Percentiles rank a stretch among this genome's conserved stretches.
phyloP scores from a whole-genome alignment of 2,329 filamentous ascomycete species.

The Xylaria sp. region DNA sequence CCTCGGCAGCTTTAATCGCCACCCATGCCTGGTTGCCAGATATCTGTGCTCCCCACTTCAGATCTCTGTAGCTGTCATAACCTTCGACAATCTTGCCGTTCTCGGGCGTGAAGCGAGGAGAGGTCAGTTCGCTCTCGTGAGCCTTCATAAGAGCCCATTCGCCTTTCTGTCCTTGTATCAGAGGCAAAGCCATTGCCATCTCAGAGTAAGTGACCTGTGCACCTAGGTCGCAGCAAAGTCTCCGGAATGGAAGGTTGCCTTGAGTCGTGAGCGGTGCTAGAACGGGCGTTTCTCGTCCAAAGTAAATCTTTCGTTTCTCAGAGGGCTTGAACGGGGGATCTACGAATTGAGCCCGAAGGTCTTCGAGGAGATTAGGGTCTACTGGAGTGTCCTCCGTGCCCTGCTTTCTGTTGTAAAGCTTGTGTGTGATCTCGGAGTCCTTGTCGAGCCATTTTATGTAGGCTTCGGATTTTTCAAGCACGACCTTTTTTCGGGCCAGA shows the following conservation, averaged over 20 bases:
- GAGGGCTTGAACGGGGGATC: constrained; percentile 90
- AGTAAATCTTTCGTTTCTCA: constrained; percentile 94
- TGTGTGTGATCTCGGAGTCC: constrained; percentile 63
- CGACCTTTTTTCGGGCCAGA: constrained; percentile 76
- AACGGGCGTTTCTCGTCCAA: constrained; percentile 90
- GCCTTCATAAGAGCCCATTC: constrained; percentile 97
- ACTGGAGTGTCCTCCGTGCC: constrained; percentile 56
- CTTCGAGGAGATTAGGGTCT: constrained; percentile 58
- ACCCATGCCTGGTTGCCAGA: constrained; percentile 92
- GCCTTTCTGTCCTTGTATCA: constrained; percentile 88
- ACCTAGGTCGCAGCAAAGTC: constrained; percentile 88
- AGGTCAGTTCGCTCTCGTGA: constrained; percentile 81
- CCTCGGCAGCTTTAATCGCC: constrained; percentile 87
- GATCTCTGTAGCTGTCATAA: constrained; percentile 85
- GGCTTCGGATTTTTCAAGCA: constrained; percentile 77
- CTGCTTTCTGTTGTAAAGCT: constrained; percentile 59
- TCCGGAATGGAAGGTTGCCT: constrained; percentile 93
- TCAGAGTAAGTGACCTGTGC: constrained; percentile 97
- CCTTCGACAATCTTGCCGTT: constrained; percentile 69
- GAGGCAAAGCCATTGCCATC: constrained; percentile 93
- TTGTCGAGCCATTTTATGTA: constrained; percentile 83
- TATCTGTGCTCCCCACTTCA: constrained; percentile 93
- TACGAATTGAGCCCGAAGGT: constrained; percentile 82
- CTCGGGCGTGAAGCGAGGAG: constrained; percentile 73
- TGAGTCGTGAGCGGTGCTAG: constrained; percentile 97